Conservation (phyloP, 2,329 filamentous ascomycete genomes). For the Talaromyces rugulosus region DNA sequence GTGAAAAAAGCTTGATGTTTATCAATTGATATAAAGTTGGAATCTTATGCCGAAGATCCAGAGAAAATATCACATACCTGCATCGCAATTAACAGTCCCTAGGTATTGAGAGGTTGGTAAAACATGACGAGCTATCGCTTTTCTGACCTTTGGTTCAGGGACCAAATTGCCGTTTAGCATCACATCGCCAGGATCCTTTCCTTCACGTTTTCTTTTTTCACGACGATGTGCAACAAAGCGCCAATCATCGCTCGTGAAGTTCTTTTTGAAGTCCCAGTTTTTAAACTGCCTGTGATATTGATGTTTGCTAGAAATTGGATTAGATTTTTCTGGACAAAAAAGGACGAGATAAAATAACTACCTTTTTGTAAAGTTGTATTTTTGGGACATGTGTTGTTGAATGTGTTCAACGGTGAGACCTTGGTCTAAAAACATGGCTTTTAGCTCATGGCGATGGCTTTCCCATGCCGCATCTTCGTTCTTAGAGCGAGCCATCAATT, state of each 20-base stretch:
- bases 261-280: slow-evolving; percentile 24
- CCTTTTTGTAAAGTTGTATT: slow-evolving; percentile 12
- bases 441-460: slow-evolving; percentile 12
- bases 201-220: slow-evolving; percentile 16
- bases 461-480: slow-evolving; percentile 12
- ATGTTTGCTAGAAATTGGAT: slow-evolving; percentile 13
- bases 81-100: slow-evolving; percentile 1
- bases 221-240: slow-evolving; percentile 16
- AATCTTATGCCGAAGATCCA: not conserved
- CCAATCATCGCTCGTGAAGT: slow-evolving; percentile 18
- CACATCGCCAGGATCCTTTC: slow-evolving; percentile 15
- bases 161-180: slow-evolving; percentile 13
- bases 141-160: slow-evolving; percentile 18
- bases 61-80: slow-evolving; percentile 10
- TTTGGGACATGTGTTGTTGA: slow-evolving; percentile 15
- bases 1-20: too few relatives aligned
- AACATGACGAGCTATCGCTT: slow-evolving; percentile 18
- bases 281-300: slow-evolving; percentile 23
- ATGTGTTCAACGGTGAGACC: slow-evolving; percentile 12
- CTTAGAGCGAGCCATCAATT: slow-evolving; percentile 11
- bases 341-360: slow-evolving; percentile 1
- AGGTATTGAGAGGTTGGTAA: slow-evolving; percentile 12
- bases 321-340: not conserved
- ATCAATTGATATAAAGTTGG: too few relatives aligned
- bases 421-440: slow-evolving; percentile 13